phyloP scores from a whole-genome alignment of 1,284 basidiomycete species.

The Earliella scabrosa region DNA sequence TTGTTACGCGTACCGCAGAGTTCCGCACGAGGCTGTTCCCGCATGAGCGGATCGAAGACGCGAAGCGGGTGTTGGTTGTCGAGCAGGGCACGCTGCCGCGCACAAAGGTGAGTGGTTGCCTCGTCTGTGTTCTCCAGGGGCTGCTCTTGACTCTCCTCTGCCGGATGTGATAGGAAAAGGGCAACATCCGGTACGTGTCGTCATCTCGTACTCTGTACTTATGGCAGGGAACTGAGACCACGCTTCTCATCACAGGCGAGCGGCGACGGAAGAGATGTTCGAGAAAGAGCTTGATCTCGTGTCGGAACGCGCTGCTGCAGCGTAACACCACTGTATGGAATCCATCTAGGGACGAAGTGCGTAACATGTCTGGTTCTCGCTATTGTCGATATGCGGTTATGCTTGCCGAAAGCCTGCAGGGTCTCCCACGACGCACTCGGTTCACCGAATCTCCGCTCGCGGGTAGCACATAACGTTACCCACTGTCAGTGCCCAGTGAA shows the following conservation, averaged over 20 bases:
- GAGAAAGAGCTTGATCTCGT: conserved; percentile 1
- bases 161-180: conserved; percentile 4
- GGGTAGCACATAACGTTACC: too few relatives aligned
- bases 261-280: not conserved
- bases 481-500: too few relatives aligned
- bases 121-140: too few relatives aligned
- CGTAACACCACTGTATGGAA: too few relatives aligned
- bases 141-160: not conserved
- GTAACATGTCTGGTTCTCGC: too few relatives aligned
- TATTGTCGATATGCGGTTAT: too few relatives aligned
- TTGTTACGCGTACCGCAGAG: conserved; percentile 1
- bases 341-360: too few relatives aligned
- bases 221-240: not conserved
- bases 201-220: not conserved
- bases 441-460: too few relatives aligned
- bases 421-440: too few relatives aligned
- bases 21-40: conserved; percentile 1
- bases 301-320: too few relatives aligned
- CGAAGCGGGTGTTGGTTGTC: conserved; percentile 5
- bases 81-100: conserved; percentile 4
- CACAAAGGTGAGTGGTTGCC: not conserved
- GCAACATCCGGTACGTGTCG: conserved; percentile 9
- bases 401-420: too few relatives aligned
- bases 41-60: conserved; percentile 13
- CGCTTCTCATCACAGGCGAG: not conserved